Conservation (phyloP, 345 rosid species). For the Citrus mangshanensis region DNA sequence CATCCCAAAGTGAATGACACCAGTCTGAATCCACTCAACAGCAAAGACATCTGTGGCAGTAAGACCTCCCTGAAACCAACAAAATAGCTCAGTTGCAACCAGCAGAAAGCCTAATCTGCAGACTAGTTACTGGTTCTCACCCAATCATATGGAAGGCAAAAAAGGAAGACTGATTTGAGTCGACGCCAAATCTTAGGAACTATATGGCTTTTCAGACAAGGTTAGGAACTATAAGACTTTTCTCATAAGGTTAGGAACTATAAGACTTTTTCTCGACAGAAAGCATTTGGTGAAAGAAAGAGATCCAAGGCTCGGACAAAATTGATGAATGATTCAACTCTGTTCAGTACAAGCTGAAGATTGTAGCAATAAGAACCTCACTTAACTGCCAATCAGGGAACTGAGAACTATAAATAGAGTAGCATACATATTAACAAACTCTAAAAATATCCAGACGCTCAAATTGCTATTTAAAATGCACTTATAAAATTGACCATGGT, state of each 20-base stretch:
- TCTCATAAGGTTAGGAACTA: not conserved
- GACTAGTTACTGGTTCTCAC: not conserved
- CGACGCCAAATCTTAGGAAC: not conserved
- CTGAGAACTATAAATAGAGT: not conserved
- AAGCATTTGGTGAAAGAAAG: not conserved
- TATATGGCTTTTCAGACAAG: not conserved
- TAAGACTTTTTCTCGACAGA: not conserved
- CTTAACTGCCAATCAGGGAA: not conserved
- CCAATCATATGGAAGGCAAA: not conserved
- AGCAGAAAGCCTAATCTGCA: conserved; percentile 3
- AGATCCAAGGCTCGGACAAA: not conserved
- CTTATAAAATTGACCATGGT: not conserved
- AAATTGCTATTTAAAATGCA: not conserved
- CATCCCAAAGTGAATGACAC: conserved; percentile 84
- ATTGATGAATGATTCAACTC: not conserved
- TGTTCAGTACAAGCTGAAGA: not conserved
- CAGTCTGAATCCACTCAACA: conserved; percentile 92
- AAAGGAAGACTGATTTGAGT: not conserved
- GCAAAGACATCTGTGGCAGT: conserved; percentile 98
- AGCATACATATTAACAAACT: not conserved
- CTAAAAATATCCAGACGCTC: not conserved
- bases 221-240: not conserved
- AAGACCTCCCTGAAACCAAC: conserved; percentile 79
- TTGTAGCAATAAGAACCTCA: not conserved
- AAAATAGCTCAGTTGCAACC: not conserved